These are phyloP conservation scores for Myriosclerotinia duriaeana DNA, from an alignment of 2,329 filamentous ascomycete genomes.

Conservation along the genomic window DNA sequence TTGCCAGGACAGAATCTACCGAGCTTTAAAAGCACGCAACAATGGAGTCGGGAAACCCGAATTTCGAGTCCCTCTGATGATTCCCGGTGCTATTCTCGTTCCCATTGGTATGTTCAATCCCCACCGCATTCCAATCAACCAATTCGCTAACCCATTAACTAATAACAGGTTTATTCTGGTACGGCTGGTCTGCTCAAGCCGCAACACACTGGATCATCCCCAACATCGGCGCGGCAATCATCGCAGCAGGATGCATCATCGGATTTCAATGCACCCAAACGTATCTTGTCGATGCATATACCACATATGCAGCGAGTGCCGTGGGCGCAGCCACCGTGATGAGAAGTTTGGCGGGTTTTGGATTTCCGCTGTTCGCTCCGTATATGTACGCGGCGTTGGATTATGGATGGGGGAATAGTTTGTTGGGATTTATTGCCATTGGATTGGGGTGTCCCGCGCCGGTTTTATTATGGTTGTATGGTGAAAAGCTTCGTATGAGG, in stretches of 20 bases:
- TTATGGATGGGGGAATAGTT: conserved; percentile 52
- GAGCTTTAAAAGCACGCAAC: conserved; percentile 33
- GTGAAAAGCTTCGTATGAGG: conserved; percentile 42
- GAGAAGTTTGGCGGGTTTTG: conserved; percentile 37
- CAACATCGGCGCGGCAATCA: conserved; percentile 54
- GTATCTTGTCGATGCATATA: conserved; percentile 55
- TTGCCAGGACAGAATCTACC: conserved; percentile 39
- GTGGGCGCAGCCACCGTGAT: conserved; percentile 44
- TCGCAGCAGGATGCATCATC: conserved; percentile 49
- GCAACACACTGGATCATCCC: conserved; percentile 56
- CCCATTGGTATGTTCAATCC: conserved; percentile 40
- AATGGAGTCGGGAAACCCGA: conserved; percentile 50
- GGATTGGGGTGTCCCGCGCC: conserved; percentile 52
- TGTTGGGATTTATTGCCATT: conserved; percentile 52
- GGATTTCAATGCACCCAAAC: conserved; percentile 44
- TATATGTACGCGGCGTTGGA: conserved; percentile 37
- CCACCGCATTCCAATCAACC: too few species aligned
- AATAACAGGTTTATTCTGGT: conserved; percentile 53
- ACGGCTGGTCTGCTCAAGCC: conserved; percentile 57
- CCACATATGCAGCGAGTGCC: conserved; percentile 41
- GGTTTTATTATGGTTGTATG: conserved; percentile 46
- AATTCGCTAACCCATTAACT: too few species aligned
- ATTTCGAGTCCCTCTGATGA: conserved; percentile 61
- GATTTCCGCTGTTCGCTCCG: conserved; percentile 36
- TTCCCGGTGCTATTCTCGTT: conserved; percentile 53